Conservation (phyloP, 164 flowering plant genomes). For the Vitis amurensis region DNA sequence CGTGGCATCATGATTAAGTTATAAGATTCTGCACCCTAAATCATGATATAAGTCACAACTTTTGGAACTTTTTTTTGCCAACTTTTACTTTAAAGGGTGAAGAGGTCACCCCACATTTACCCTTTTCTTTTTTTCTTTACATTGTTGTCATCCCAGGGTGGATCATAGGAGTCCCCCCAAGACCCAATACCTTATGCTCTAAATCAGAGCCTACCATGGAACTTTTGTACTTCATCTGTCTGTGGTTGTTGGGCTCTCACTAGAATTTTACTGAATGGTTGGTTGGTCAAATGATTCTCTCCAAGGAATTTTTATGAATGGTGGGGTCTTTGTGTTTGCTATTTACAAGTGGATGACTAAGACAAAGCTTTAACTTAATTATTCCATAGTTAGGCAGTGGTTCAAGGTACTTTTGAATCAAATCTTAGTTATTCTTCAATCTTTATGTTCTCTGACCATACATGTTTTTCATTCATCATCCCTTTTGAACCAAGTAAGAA, state of each 20-base stretch:
- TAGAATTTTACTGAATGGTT: not conserved
- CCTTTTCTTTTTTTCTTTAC: not conserved
- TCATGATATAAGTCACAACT: not conserved
- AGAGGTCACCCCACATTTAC: constrained; percentile 2
- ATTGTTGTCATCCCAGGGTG: constrained; percentile 17
- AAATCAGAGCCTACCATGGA: constrained; percentile 10
- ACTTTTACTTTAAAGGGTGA: not conserved
- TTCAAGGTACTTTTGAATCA: no score
- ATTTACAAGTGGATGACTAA: not conserved
- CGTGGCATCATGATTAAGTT: not conserved
- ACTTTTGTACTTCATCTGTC: constrained; percentile 7
- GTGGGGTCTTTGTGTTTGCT: constrained; percentile 10
- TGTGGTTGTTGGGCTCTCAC: constrained; percentile 2
- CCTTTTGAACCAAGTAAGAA: no score
- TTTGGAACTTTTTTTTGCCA: not conserved
- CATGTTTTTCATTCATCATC: no score
- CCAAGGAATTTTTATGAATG: constrained; percentile 3
- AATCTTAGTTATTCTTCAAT: no score
- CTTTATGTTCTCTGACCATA: no score
- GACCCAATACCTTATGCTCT: constrained; percentile 3
- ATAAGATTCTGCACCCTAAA: constrained; percentile 11
- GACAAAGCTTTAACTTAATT: not conserved
- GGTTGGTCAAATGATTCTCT: constrained; percentile 18
- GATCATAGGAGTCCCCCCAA: constrained; percentile 7
- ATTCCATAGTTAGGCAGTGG: not conserved